Base-by-base conservation (phyloP, 768 basidiomycete species). In the Mrakia blollopis region DNA sequence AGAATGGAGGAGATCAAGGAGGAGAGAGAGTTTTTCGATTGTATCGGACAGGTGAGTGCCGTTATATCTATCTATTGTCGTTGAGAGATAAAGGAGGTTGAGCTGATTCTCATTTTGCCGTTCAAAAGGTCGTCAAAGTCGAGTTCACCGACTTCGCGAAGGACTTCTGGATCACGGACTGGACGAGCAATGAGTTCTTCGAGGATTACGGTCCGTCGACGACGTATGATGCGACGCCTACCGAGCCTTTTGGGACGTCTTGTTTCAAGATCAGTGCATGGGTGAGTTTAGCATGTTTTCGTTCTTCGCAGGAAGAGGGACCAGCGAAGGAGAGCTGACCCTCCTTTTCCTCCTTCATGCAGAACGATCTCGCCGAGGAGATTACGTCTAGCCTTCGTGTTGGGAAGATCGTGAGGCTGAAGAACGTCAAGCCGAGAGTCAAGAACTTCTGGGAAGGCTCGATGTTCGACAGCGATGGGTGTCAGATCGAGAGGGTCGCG, bases 391-490 rank as follows among this genome's bases (percentile, higher is more conserved):
- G 39, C 10, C 65, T 68, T n/a, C 35, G 39, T 21, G 21, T 25
- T 9, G 65, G 65, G 3, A 37, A 39, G 35, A 1, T 39, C 25
- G 35, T 39, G 10, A 0, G 65, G 23, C n/a, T 68, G 8, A 3
- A 39, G 39, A 68, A 68, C 65, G 65, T 68, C 37, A 68, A 68
- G 39, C 65, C 65, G 23, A 39, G 65, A 0, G 25, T 68, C 39
- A 35, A 39, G 37, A 39, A 68, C 35, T 68, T 68, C 65, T 68
- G 65, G 65, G 65, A 68, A 16, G 65, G 65, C 1, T 68, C 65
- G 35, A 68, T 68, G 65, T 39, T 23, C 35, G 65, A 68, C 37
- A 2, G 7, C 6, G 18, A 68, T 14, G 39, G 65, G 25, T 68
- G 65, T 14, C 16, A 23, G 21, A n/a, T 37, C 11, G 35, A 68